Conservation (phyloP, 2,329 filamentous ascomycete species). For the Ascochyta clinopodiicola region DNA sequence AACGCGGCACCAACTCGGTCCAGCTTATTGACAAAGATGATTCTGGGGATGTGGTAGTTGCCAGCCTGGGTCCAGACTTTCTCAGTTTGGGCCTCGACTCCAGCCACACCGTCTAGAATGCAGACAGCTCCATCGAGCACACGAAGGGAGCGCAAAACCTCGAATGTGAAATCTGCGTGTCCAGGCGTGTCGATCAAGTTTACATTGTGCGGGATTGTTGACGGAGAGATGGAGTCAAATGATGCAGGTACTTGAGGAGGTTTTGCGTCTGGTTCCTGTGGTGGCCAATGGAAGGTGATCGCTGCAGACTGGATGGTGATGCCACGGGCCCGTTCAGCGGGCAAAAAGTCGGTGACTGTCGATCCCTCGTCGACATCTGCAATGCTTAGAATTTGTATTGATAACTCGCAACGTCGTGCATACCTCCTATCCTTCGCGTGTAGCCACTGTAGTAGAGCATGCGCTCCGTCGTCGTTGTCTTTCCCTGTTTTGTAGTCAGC, state of each 20-base stretch:
- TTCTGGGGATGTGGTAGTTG: conserved; percentile 81
- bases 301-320: conserved; percentile 98
- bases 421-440: conserved; percentile 80
- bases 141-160: conserved; percentile 87
- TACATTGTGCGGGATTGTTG: conserved; percentile 60
- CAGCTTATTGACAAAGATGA: conserved; percentile 84
- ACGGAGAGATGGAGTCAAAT: conserved; percentile 51
- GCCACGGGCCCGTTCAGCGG: conserved; percentile 86
- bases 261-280: conserved; percentile 52
- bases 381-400: neutral
- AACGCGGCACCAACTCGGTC: conserved; percentile 85
- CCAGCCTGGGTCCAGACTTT: conserved; percentile 93
- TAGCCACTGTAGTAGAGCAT: conserved; percentile 98
- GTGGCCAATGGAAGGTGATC: conserved; percentile 94
- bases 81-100: conserved; percentile 96
- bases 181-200: conserved; percentile 86
- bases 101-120: conserved; percentile 89
- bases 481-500: conserved; percentile 63
- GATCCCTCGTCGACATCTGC: conserved; percentile 92
- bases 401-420: conserved; percentile 3
- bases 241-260: conserved; percentile 34
- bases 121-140: conserved; percentile 91
- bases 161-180: conserved; percentile 96
- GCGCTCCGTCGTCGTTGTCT: conserved; percentile 97
- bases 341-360: conserved; percentile 95